Conservation (phyloP, 345 rosid species). For the Pelargonium nanum region DNA sequence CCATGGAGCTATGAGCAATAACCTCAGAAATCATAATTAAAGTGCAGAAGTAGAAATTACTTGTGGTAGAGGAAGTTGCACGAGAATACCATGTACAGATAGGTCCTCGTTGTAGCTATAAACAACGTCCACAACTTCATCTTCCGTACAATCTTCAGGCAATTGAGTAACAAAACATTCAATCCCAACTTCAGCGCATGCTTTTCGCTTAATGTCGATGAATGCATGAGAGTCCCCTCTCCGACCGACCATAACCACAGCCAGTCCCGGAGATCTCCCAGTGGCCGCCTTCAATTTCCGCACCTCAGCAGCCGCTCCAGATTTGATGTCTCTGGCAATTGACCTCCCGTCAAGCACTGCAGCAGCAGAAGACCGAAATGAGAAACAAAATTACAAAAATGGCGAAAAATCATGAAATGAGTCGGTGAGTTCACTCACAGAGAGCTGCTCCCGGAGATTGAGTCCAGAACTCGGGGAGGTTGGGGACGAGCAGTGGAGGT, state of each 20-base stretch:
- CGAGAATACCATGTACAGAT: constrained; percentile 25
- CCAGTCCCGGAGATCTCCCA: constrained; percentile 18
- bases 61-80: constrained; percentile 25
- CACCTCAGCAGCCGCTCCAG: constrained; percentile 12
- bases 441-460: constrained; percentile 1
- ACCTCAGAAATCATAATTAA: not conserved
- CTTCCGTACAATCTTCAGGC: constrained; percentile 18
- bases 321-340: constrained; percentile 15
- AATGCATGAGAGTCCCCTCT: constrained; percentile 20
- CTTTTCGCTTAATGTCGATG: constrained; percentile 17
- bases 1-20: not conserved
- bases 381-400: not conserved
- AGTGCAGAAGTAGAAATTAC: constrained; percentile 18
- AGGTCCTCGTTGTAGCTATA: constrained; percentile 18
- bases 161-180: constrained; percentile 7
- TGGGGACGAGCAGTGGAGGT: constrained; percentile 15
- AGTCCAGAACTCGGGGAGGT: constrained; percentile 15
- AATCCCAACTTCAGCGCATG: constrained; percentile 24
- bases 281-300: constrained; percentile 14
- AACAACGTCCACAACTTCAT: constrained; percentile 11
- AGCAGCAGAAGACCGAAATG: constrained; percentile 4
- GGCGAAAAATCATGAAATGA: not conserved
- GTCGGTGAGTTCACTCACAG: not conserved
- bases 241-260: constrained; percentile 18
- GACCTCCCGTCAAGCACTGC: constrained; percentile 18